phyloP scores from a whole-genome alignment of 495 filamentous ascomycete species.

The Trichoderma orchidacearum region DNA sequence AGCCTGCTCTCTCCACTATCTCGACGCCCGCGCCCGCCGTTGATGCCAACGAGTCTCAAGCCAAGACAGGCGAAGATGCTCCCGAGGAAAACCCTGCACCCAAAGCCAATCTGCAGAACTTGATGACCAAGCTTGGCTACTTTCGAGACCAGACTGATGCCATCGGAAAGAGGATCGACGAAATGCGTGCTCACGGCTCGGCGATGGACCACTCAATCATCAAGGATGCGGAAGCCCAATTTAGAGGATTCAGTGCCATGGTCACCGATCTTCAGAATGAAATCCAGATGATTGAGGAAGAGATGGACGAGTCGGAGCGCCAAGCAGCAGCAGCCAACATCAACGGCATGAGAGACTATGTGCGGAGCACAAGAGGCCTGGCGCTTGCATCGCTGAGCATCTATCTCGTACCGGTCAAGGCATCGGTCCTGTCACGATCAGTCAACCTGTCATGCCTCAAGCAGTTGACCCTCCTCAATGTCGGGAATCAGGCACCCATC shows the following conservation, averaged over 20 bases:
- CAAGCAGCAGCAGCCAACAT: constrained; percentile 3
- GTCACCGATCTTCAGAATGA: constrained; percentile 11
- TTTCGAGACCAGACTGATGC: constrained; percentile 8
- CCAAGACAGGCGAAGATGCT: not conserved
- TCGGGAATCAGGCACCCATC: constrained; percentile 41
- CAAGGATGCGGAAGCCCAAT: constrained; percentile 7
- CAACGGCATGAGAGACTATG: constrained; percentile 30
- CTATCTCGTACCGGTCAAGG: constrained; percentile 42
- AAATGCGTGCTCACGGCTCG: constrained; percentile 4
- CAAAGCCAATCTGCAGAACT: constrained; percentile 9
- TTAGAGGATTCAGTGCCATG: constrained; percentile 4
- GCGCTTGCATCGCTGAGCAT: constrained; percentile 36
- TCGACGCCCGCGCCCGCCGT: not conserved
- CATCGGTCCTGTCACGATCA: constrained; percentile 33
- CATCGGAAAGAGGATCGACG: constrained; percentile 9
- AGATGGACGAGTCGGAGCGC: constrained; percentile 11
- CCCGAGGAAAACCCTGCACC: constrained; percentile 6
- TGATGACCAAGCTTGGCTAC: constrained; percentile 10
- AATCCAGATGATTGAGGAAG: constrained; percentile 9
- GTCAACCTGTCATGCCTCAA: constrained; percentile 38
- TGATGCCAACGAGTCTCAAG: not conserved
- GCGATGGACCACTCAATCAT: not conserved
- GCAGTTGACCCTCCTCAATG: constrained; percentile 44
- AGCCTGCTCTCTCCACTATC: not conserved
- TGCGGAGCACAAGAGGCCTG: constrained; percentile 38